phyloP scores from a whole-genome alignment of 192 early-diverging fungal species.

The Umbelopsis ramanniana region DNA sequence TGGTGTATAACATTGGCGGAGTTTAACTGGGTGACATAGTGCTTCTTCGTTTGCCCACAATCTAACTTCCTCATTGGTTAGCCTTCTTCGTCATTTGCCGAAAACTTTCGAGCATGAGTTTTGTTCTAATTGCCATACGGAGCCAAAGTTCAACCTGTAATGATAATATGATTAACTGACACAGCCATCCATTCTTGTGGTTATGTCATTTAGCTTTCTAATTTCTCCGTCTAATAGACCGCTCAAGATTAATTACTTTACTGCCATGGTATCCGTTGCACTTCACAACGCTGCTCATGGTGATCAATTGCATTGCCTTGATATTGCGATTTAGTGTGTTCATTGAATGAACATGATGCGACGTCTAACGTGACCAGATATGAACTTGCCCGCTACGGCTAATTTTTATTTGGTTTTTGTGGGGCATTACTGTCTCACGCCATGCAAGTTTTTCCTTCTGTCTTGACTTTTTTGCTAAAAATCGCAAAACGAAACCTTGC shows the following conservation, averaged over 20 bases:
- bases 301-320: too few species aligned
- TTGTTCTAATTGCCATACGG: conserved; percentile 6
- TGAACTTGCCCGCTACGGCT: not conserved
- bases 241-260: too few species aligned
- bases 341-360: not conserved
- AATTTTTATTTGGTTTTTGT: not conserved
- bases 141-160: not conserved
- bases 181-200: too few species aligned
- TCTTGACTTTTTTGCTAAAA: too few species aligned
- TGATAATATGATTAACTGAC: too few species aligned
- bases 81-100: not conserved
- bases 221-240: too few species aligned
- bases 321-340: too few species aligned
- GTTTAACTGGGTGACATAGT: conserved; percentile 5
- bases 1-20: conserved; percentile 18
- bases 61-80: conserved; percentile 18
- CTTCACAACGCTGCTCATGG: too few species aligned
- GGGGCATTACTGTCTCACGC: not conserved
- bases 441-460: not conserved
- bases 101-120: not conserved
- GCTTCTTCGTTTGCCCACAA: not conserved
- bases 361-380: not conserved
- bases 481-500: too few species aligned
- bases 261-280: too few species aligned
- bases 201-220: too few species aligned